Evolutionary conservation across 225 moss, liverwort and hornwort genomes (phyloP).

Genomic region (Neckera pumila): DNA sequence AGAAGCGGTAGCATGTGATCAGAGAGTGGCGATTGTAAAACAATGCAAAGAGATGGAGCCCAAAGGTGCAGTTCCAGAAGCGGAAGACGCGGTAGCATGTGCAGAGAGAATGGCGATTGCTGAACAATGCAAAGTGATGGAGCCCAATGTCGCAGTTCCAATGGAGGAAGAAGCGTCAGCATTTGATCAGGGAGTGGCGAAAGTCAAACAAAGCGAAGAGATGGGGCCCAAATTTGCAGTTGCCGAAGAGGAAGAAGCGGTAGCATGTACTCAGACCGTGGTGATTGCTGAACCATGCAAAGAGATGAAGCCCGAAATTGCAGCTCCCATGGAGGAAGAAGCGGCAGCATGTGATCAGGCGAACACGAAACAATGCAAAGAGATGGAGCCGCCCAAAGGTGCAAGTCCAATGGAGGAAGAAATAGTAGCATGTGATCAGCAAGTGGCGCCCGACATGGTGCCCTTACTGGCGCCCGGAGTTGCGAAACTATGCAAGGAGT

Average conservation of each 20-base stretch:
- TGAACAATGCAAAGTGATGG: neutral
- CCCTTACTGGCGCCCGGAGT: neutral
- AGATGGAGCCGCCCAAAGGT: neutral
- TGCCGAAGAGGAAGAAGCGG: neutral
- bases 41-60: neutral
- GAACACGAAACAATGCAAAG: neutral
- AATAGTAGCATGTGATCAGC: neutral
- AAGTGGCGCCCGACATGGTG: neutral
- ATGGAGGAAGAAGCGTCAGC: neutral
- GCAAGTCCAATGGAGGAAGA: neutral
- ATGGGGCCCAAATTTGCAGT: neutral
- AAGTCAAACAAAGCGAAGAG: neutral
- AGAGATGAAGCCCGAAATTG: neutral
- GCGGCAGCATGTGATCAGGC: neutral
- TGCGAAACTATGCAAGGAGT: neutral
- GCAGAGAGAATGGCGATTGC: neutral
- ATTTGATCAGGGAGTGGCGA: neutral
- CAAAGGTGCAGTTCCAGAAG: too few relatives aligned
- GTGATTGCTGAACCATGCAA: neutral
- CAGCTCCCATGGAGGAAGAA: neutral
- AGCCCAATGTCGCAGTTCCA: neutral
- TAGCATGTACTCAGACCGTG: neutral
- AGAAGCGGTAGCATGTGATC: neutral
- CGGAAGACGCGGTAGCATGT: neutral
- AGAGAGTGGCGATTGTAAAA: neutral